Evolutionary conservation across 2,329 filamentous ascomycete species (phyloP).

Genomic region (Pseudogymnoascus sp.): DNA sequence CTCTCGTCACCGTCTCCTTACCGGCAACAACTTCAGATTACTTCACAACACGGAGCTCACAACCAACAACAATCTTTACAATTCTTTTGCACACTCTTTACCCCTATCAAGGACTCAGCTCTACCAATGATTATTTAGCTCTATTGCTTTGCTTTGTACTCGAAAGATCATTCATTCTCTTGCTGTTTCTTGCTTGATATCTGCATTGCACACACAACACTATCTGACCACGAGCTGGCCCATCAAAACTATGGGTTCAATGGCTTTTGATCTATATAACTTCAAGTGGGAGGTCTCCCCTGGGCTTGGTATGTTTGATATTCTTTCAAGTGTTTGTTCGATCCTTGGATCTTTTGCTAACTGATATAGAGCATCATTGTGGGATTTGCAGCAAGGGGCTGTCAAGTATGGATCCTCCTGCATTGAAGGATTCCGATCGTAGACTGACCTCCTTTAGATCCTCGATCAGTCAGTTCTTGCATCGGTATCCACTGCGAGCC

Average conservation of each 20-base stretch:
- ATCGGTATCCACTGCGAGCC: conserved; percentile 29
- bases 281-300: conserved; percentile 27
- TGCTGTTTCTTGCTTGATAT: not conserved
- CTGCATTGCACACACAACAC: not conserved
- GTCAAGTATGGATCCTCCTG: conserved; percentile 13
- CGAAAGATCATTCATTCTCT: not conserved
- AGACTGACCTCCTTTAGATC: conserved; percentile 18
- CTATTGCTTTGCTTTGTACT: not conserved
- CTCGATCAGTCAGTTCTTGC: conserved; percentile 25
- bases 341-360: conserved; percentile 13
- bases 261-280: conserved; percentile 10
- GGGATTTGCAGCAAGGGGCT: conserved; percentile 20
- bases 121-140: not conserved
- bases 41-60: not conserved
- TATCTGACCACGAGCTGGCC: not conserved
- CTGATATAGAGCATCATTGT: conserved; percentile 27
- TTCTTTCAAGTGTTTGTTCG: not conserved
- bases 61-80: not conserved
- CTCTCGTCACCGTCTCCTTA: not conserved
- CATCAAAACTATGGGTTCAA: conserved; percentile 15
- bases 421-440: not conserved
- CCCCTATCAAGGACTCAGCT: not conserved
- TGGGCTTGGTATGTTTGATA: conserved; percentile 22
- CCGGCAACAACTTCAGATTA: not conserved
- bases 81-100: not conserved